Evolutionary conservation across 257 asterid species (phyloP).

Genomic region (Nicotiana undulata): DNA sequence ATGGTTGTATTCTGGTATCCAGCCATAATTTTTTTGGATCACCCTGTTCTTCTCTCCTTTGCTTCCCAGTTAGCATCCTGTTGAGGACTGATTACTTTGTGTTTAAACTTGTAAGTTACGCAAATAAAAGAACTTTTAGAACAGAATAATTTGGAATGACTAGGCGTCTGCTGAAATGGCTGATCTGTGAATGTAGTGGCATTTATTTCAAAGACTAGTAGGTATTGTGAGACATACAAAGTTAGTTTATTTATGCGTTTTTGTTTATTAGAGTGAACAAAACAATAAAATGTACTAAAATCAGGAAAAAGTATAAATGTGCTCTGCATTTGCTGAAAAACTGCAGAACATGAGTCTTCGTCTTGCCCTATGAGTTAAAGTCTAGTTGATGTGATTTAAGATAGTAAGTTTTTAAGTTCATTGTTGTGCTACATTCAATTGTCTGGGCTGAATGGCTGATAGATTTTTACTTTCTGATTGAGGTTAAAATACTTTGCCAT

Average conservation of each 20-base stretch:
- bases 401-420: no score
- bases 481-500: conserved; percentile 90
- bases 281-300: background rate
- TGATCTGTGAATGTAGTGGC: background rate
- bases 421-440: background rate
- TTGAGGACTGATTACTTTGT: no score
- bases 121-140: background rate
- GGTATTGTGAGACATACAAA: background rate
- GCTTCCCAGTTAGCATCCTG: no score
- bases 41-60: no score
- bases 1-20: background rate
- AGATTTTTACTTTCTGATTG: background rate
- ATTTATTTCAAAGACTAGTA: background rate
- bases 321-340: background rate
- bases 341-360: background rate
- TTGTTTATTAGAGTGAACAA: background rate
- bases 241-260: background rate
- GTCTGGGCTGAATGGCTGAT: background rate
- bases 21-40: no score
- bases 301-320: background rate
- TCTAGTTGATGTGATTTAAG: background rate
- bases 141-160: background rate
- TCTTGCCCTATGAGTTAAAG: background rate
- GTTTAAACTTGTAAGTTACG: no score
- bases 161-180: background rate